phyloP scores from a whole-genome alignment of 1,284 basidiomycete species.

The Bjerkandera adusta region DNA sequence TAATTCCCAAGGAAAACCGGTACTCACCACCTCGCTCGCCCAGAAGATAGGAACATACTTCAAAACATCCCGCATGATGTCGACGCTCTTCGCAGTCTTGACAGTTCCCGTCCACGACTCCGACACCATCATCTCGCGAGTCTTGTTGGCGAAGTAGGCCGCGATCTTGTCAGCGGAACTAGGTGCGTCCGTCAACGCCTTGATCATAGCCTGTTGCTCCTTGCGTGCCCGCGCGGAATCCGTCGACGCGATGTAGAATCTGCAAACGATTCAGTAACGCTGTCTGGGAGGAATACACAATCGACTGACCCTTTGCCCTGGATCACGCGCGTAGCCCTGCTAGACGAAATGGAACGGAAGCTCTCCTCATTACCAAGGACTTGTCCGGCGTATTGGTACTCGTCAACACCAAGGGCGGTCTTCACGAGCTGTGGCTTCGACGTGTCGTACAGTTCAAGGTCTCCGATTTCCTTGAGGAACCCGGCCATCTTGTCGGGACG shows the following conservation, averaged over 20 bases:
- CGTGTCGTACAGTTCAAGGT: conserved; percentile 51
- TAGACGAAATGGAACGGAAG: conserved; percentile 50
- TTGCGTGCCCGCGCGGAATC: conserved; percentile 36
- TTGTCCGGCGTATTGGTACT: conserved; percentile 50
- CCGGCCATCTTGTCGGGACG: conserved; percentile 66
- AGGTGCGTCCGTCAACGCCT: conserved; percentile 43
- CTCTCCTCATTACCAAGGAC: conserved; percentile 45
- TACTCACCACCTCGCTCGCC: conserved; percentile 67
- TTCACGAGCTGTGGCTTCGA: conserved; percentile 38
- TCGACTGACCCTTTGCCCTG: conserved; percentile 54
- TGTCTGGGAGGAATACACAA: background rate
- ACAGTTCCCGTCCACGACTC: conserved; percentile 51
- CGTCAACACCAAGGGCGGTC: conserved; percentile 33
- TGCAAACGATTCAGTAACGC: conserved; percentile 15
- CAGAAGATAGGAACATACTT: conserved; percentile 65
- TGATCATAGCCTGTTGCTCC: conserved; percentile 48
- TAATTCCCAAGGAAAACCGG: background rate
- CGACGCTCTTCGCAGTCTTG: conserved; percentile 51
- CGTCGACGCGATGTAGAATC: conserved; percentile 57
- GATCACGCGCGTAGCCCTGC: conserved; percentile 49
- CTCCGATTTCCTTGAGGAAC: conserved; percentile 54
- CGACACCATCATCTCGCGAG: conserved; percentile 49
- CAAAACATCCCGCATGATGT: conserved; percentile 71
- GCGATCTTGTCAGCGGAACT: conserved; percentile 49
- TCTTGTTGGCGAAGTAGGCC: conserved; percentile 59